These are phyloP conservation scores for Xylariales sp. DNA, from an alignment of 2,329 filamentous ascomycete genomes.

Conservation along the genomic window DNA sequence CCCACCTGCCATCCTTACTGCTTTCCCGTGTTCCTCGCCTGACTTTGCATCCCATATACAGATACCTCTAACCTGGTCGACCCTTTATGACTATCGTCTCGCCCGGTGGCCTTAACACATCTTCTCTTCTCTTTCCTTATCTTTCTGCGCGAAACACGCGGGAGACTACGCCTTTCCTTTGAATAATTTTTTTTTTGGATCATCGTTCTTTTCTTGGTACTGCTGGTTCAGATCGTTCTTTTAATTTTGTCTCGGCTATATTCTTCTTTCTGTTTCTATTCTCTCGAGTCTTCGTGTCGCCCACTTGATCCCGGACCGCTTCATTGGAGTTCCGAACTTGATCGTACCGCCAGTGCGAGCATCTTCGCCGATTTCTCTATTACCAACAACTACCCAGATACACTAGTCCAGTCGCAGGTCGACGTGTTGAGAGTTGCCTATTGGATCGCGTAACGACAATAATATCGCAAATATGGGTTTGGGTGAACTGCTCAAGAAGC, in stretches of 20 bases:
- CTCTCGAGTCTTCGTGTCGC: slow-evolving; percentile 18
- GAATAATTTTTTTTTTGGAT: slow-evolving; percentile 30
- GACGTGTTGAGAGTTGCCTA: slow-evolving; percentile 37
- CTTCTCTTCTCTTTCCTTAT: slow-evolving; percentile 23
- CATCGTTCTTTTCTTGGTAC: slow-evolving; percentile 39
- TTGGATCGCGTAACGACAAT: no score
- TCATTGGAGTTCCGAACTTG: no score
- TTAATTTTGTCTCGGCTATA: slow-evolving; percentile 28
- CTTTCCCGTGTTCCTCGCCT: no score
- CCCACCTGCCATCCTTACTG: no score
- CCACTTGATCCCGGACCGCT: no score
- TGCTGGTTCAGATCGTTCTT: slow-evolving; percentile 59
- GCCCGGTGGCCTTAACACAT: slow-evolving; percentile 18
- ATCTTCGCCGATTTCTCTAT: no score
- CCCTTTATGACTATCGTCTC: slow-evolving; percentile 36
- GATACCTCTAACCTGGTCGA: slow-evolving; percentile 16
- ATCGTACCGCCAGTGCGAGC: no score
- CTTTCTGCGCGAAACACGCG: slow-evolving; percentile 39
- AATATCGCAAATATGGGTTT: no score
- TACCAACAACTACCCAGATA: no score
- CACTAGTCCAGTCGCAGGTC: slow-evolving; percentile 48
- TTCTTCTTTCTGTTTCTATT: slow-evolving; percentile 19
- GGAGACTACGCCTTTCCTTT: slow-evolving; percentile 33
- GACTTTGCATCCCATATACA: no score
- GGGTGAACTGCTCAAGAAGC: slow-evolving; percentile 47